phyloP scores from a whole-genome alignment of 768 basidiomycete species.

The Royoungia palumana region DNA sequence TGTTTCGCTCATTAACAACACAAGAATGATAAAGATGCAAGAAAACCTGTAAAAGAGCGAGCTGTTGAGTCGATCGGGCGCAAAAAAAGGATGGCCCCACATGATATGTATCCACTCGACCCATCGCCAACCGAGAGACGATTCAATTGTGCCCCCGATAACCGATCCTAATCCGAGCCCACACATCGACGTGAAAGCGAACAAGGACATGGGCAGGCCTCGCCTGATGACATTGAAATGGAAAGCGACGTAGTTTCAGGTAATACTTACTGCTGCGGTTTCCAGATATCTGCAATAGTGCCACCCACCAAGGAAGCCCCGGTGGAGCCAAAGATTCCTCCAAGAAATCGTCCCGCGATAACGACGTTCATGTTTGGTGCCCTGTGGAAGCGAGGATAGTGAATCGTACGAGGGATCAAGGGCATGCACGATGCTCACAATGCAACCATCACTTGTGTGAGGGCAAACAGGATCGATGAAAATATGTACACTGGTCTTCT shows the following conservation, averaged over 20 bases:
- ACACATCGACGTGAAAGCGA: conserved; percentile 54
- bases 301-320: conserved; percentile 67
- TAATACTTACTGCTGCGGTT: conserved; percentile 48
- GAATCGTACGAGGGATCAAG: background rate
- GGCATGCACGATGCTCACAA: conserved; percentile 20
- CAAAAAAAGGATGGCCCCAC: conserved; percentile 27
- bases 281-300: conserved; percentile 69
- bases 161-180: conserved; percentile 63
- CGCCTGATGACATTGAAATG: conserved; percentile 43
- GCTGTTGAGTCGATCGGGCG: no score
- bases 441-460: conserved; percentile 45
- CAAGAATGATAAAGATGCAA: conserved; percentile 45
- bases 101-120: conserved; percentile 77
- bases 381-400: conserved; percentile 15
- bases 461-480: conserved; percentile 46
- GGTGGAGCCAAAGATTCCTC: conserved; percentile 61
- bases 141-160: conserved; percentile 61
- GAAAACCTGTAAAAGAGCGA: conserved; percentile 40
- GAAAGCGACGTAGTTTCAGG: background rate
- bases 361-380: conserved; percentile 51
- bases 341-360: conserved; percentile 54
- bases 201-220: conserved; percentile 72
- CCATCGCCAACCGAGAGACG: conserved; percentile 71
- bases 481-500: conserved; percentile 57
- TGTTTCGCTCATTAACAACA: conserved; percentile 68